These are phyloP conservation scores for Citrus cavaleriei DNA, from an alignment of 345 rosid genomes.

Conservation along the genomic window DNA sequence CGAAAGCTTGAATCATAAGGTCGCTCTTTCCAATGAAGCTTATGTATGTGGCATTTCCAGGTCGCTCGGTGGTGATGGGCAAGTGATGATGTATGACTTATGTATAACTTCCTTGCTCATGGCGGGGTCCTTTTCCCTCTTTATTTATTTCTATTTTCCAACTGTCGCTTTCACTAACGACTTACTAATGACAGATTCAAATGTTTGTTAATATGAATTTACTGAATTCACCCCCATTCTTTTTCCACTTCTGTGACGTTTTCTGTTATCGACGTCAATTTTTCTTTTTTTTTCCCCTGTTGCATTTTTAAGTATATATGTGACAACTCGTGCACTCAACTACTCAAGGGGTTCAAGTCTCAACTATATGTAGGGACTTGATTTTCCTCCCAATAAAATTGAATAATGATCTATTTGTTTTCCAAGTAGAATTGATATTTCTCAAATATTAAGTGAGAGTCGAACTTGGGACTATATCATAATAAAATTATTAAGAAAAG, in stretches of 20 bases:
- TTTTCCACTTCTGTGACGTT: too few species aligned
- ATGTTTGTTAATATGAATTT: constrained; percentile 10
- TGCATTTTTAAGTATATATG: too few species aligned
- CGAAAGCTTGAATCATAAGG: background rate
- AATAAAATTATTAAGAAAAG: too few species aligned
- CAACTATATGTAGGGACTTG: too few species aligned
- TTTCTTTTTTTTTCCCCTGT: too few species aligned
- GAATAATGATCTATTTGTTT: too few species aligned
- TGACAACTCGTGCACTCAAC: too few species aligned
- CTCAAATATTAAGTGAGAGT: too few species aligned
- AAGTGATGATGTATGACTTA: constrained; percentile 5
- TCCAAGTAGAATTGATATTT: too few species aligned
- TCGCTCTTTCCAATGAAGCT: background rate
- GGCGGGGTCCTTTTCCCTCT: background rate
- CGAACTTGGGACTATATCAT: rapidly evolving
- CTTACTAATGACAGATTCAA: constrained; percentile 24
- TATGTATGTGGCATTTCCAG: background rate
- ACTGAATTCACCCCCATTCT: background rate
- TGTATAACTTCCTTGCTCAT: background rate
- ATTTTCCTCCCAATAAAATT: too few species aligned
- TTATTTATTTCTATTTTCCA: constrained; percentile 16
- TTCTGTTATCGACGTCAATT: too few species aligned
- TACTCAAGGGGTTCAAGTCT: too few species aligned
- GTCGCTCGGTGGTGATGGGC: background rate
- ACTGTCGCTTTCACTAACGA: constrained; percentile 31